Conservation (phyloP, 176 grass and related monocot species). For the Aegilops longissima region DNA sequence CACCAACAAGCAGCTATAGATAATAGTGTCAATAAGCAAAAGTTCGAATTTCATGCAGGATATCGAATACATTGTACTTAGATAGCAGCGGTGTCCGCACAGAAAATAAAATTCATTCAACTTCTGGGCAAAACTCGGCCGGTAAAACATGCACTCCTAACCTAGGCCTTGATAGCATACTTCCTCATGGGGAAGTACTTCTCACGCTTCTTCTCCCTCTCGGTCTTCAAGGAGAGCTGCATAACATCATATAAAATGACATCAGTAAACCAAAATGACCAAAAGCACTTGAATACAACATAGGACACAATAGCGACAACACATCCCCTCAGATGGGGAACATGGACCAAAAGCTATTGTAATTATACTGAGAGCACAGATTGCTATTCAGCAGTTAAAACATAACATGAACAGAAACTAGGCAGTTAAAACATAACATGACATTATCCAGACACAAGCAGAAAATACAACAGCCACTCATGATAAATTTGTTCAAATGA, state of each 20-base stretch:
- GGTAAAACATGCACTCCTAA: constrained; percentile 9
- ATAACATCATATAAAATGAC: not conserved
- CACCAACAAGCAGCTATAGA: not conserved
- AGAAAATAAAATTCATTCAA: constrained; percentile 25
- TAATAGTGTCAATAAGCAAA: not conserved
- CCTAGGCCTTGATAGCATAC: constrained; percentile 76
- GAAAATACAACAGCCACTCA: not conserved
- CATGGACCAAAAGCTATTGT: not conserved
- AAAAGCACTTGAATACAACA: not conserved
- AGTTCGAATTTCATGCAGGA: not conserved
- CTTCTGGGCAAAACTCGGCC: constrained; percentile 25
- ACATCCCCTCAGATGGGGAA: not conserved
- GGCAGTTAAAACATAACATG: not conserved
- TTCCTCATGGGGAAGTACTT: constrained; percentile 86
- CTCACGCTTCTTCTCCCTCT: constrained; percentile 71
- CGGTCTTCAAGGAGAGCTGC: constrained; percentile 62
- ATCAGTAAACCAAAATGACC: not conserved
- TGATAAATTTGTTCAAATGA: not conserved
- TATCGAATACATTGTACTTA: constrained; percentile 33
- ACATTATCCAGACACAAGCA: not conserved
- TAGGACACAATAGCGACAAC: not conserved
- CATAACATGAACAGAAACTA: too few species aligned
- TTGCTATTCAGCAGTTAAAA: not conserved
- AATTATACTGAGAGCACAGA: not conserved
- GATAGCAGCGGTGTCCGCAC: not conserved